A percentile compares a stretch with the other conserved stretches of the same genome.
phyloP scores from a whole-genome alignment of 495 filamentous ascomycete genomes.

The Apodospora peruviana region DNA sequence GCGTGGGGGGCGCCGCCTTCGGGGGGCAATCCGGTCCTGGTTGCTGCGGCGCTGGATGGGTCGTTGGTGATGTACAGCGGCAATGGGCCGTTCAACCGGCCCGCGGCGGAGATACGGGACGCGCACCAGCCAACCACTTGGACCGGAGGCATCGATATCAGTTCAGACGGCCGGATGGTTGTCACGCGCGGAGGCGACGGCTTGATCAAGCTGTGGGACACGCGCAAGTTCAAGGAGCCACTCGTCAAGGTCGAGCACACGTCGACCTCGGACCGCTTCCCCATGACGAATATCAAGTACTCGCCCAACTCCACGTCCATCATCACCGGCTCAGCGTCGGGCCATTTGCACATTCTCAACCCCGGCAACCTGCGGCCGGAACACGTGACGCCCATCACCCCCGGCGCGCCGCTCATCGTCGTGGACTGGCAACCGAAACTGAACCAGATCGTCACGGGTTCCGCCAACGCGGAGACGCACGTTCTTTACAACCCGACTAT shows the following conservation, averaged over 20 bases:
- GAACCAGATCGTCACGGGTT: conserved; percentile 94
- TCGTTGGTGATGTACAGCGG: conserved; percentile 89
- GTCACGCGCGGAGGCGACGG: conserved; percentile 88
- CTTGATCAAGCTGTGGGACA: conserved; percentile 85
- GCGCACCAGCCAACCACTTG: conserved; percentile 81
- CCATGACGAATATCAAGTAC: conserved; percentile 82
- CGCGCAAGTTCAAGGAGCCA: conserved; percentile 86
- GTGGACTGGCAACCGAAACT: conserved; percentile 90
- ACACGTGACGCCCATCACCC: conserved; percentile 77
- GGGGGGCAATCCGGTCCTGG: conserved; percentile 72
- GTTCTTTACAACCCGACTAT: conserved; percentile 83
- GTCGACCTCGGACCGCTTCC: conserved; percentile 77
- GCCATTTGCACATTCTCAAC: conserved; percentile 89
- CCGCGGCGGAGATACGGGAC: conserved; percentile 77
- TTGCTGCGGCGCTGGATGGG: conserved; percentile 84
- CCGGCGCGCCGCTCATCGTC: conserved; percentile 71
- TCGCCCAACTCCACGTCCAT: conserved; percentile 75
- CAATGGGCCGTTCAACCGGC: conserved; percentile 79
- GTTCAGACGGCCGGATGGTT: conserved; percentile 80
- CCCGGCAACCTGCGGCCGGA: conserved; percentile 81
- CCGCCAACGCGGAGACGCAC: conserved; percentile 80
- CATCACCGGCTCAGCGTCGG: conserved; percentile 81
- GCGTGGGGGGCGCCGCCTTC: conserved; percentile 77
- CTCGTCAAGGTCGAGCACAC: conserved; percentile 71
- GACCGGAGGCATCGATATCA: conserved; percentile 92